A percentile compares a stretch with the other conserved stretches of the same genome.
Conservation (phyloP, 495 filamentous ascomycete species). For the Podospora sp. region DNA sequence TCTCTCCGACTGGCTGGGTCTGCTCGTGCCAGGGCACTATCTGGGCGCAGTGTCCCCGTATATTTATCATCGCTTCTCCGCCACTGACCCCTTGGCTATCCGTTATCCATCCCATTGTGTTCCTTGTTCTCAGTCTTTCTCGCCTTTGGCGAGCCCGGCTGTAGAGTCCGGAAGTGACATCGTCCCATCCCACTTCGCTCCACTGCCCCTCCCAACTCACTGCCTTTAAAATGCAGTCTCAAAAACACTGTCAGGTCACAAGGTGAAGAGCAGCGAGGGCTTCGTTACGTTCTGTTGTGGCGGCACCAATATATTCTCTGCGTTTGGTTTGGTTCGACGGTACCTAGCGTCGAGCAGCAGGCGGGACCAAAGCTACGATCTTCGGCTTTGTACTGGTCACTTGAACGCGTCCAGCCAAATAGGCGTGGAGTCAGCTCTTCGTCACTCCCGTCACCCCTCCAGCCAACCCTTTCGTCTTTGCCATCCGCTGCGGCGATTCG, state of each 20-base stretch:
- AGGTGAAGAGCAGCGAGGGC: neutral
- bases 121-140: neutral
- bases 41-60: neutral
- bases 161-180: neutral
- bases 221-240: neutral
- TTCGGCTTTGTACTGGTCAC: neutral
- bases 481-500: neutral
- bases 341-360: neutral
- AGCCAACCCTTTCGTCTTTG: neutral
- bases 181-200: neutral
- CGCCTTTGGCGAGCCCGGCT: conserved; percentile 5
- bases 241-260: neutral
- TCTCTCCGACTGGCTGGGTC: conserved; percentile 16
- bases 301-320: neutral
- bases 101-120: neutral
- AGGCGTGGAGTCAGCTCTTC: neutral
- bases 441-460: neutral
- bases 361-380: neutral
- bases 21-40: neutral
- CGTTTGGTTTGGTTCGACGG: neutral
- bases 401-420: neutral
- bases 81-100: neutral
- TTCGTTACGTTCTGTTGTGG: neutral
- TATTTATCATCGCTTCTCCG: neutral
- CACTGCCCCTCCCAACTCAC: neutral